A percentile compares a stretch with the other conserved stretches of the same genome.
Evolutionary conservation across 306 rosid species (phyloP).

Genomic region (Cyamopsis tetragonoloba): DNA sequence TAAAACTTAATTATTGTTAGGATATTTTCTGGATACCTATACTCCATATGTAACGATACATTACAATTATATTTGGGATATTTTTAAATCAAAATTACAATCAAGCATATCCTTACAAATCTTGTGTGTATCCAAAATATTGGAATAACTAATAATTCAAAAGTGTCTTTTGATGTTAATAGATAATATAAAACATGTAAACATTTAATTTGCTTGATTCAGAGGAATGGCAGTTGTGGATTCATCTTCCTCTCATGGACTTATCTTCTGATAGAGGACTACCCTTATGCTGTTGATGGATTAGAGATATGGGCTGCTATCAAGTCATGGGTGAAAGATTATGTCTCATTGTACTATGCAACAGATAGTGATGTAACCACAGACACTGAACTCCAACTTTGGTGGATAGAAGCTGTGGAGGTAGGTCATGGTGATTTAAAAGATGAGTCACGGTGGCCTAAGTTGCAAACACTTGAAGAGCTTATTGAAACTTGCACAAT

Average conservation of each 20-base stretch:
- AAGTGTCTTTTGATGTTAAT: background rate
- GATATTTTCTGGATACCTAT: too few species aligned
- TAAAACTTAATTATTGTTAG: too few species aligned
- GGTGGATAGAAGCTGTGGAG: conserved; percentile 78
- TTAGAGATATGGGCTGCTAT: conserved; percentile 68
- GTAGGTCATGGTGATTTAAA: conserved; percentile 68
- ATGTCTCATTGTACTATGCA: conserved; percentile 57
- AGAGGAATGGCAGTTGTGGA: conserved; percentile 76
- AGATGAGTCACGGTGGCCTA: conserved; percentile 78
- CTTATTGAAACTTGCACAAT: conserved; percentile 53
- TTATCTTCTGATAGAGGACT: conserved; percentile 61
- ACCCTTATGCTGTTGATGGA: conserved; percentile 85
- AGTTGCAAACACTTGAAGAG: conserved; percentile 50
- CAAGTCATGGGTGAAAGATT: conserved; percentile 60
- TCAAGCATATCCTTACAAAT: too few species aligned
- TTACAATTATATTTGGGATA: too few species aligned
- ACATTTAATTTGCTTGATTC: conserved; percentile 19
- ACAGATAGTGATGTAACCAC: conserved; percentile 36
- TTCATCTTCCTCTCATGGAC: conserved; percentile 44
- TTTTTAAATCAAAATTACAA: too few species aligned
- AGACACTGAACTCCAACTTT: conserved; percentile 59
- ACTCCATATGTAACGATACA: too few species aligned
- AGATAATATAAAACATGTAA: conserved; percentile 6
- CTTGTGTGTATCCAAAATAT: too few species aligned
- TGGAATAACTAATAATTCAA: too few species aligned